These are phyloP conservation scores for Endoconidiophora laricicola DNA, from an alignment of 2,329 filamentous ascomycete genomes.

Conservation along the genomic window DNA sequence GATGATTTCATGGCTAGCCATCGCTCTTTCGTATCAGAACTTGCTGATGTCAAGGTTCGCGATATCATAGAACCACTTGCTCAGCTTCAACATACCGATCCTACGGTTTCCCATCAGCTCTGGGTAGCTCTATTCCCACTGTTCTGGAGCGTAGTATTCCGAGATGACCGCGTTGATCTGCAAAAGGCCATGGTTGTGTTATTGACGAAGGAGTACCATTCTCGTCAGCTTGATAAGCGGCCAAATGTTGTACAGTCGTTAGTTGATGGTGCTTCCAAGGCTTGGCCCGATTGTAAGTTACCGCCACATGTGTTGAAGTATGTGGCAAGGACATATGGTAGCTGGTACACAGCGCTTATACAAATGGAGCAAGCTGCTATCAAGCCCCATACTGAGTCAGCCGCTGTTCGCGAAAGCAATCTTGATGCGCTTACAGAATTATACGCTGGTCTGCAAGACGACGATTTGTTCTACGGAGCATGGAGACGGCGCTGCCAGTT, in stretches of 20 bases:
- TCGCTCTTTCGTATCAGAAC: conserved; percentile 64
- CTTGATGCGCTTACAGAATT: conserved; percentile 89
- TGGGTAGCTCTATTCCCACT: conserved; percentile 88
- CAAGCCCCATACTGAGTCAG: conserved; percentile 67
- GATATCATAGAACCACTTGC: conserved; percentile 81
- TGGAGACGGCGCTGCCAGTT: conserved; percentile 93
- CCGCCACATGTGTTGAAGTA: conserved; percentile 95
- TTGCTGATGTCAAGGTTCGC: conserved; percentile 71
- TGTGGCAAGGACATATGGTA: conserved; percentile 81
- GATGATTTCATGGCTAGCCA: conserved; percentile 66
- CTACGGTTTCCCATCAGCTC: conserved; percentile 65
- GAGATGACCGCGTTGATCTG: conserved; percentile 77
- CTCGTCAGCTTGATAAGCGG: conserved; percentile 80
- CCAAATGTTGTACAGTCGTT: conserved; percentile 92
- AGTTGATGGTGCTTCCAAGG: conserved; percentile 69
- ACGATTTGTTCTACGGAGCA: conserved; percentile 93
- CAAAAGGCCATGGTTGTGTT: conserved; percentile 82
- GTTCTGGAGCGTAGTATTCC: conserved; percentile 76
- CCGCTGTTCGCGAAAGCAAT: conserved; percentile 78
- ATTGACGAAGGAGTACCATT: conserved; percentile 89
- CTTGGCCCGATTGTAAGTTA: conserved; percentile 76
- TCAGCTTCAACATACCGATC: conserved; percentile 83
- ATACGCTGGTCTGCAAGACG: conserved; percentile 79
- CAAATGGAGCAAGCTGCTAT: conserved; percentile 84
- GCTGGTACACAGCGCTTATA: conserved; percentile 87